Base-by-base conservation (phyloP, 306 rosid genomes). In the Carpinus fangiana region DNA sequence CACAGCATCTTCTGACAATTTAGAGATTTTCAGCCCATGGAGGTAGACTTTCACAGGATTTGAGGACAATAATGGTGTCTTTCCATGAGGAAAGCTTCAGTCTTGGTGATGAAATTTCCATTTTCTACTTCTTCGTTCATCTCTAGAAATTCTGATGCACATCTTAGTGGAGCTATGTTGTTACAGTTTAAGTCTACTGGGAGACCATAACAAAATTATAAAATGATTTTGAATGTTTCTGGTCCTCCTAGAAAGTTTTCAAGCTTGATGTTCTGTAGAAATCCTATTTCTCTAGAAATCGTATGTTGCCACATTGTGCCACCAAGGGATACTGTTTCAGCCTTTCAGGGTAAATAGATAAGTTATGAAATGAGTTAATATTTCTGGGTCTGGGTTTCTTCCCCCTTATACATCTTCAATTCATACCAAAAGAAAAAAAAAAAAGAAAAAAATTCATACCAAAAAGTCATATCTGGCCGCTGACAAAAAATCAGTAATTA, bases 21-120 rank as follows among this genome's bases (percentile, higher is more conserved):
- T 95, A 98, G 74, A 93, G 89, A 83, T 93, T 95, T 70, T 93
- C 99, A 65, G 90, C 91, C 99, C 98, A 95, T 21, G 99, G 98
- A 51, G 93, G 89, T 18, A 95, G 87, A 55, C 78, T 78, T 87
- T 91, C 91, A 72, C 98, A 93, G 68, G 96, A 86, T 78, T 85
- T 91, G 41, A 93, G 89, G 65, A 95, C 96, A 60, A 87, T 79
- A 72, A 93, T 75, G 7, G 97, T 88, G 77, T 95, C 99, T 79
- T 91, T 93, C 98, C 96, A 91, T 47, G 98, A 95, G 70, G 91
- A 93, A 95, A 56, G 98, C 87, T 82, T 95, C 99, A 1, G 92
- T 83, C 87, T 93, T 95, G 81, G 89, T 84, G 51, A 90, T 84
- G 78, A 93, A 94, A 79, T 93, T 95, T 69, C 94, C 97, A 47